Conservation (phyloP, 306 rosid genomes). For the Cyamopsis tetragonoloba region DNA sequence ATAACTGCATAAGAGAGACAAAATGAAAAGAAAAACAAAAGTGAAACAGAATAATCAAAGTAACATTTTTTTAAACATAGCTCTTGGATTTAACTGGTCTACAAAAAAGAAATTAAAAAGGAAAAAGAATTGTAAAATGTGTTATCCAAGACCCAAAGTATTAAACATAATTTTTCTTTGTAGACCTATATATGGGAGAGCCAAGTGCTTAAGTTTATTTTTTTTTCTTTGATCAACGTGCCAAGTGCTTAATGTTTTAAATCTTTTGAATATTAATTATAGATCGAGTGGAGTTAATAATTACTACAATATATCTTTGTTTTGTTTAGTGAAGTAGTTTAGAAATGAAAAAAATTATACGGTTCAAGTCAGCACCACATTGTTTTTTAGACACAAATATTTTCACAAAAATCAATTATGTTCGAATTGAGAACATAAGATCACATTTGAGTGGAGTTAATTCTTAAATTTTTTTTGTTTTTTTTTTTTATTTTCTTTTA, state of each 20-base stretch:
- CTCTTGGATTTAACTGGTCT: not conserved
- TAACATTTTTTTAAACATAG: not conserved
- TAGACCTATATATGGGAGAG: constrained; percentile 13
- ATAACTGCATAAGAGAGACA: no score
- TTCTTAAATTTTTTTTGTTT: no score
- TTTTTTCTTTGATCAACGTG: no score
- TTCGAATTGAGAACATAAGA: no score
- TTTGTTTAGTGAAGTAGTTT: constrained; percentile 1
- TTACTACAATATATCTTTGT: no score
- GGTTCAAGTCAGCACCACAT: no score
- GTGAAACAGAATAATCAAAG: constrained; percentile 11
- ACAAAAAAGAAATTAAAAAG: not conserved
- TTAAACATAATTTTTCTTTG: constrained; percentile 16
- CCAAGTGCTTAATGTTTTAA: not conserved
- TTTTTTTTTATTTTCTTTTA: not conserved
- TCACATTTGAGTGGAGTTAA: no score
- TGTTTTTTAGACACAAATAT: no score
- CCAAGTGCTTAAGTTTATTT: not conserved
- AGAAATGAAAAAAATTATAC: constrained; percentile 19
- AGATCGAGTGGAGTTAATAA: constrained; percentile 1
- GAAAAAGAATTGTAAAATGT: constrained; percentile 4
- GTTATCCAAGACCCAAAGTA: constrained; percentile 18
- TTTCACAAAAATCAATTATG: no score
- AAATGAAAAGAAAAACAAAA: not conserved
- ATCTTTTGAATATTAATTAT: constrained; percentile 7